phyloP scores from a whole-genome alignment of 2,329 filamentous ascomycete genomes.

The Byssoonygena ceratinophila region DNA sequence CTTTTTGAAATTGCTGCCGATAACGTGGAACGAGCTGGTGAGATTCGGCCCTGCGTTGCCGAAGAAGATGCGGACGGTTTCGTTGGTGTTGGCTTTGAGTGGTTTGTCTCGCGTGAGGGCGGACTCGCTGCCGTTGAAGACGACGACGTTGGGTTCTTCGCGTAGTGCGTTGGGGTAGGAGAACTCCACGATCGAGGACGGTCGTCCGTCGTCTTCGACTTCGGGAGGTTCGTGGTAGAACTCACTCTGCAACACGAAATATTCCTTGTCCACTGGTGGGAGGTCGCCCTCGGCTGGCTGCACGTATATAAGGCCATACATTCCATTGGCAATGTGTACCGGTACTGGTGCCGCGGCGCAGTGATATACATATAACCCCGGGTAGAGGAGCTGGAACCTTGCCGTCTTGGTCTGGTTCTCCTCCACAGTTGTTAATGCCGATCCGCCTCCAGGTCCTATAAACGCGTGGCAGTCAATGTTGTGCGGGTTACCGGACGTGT shows the following conservation, averaged over 20 bases:
- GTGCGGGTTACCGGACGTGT: slow-evolving; percentile 28
- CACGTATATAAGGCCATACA: slow-evolving; percentile 32
- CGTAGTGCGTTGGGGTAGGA: slow-evolving; percentile 28
- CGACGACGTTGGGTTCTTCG: slow-evolving; percentile 26
- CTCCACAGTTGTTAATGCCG: slow-evolving; percentile 26
- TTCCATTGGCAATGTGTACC: slow-evolving; percentile 31
- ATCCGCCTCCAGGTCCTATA: slow-evolving; percentile 27
- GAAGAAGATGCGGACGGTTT: slow-evolving; percentile 29
- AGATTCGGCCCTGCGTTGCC: slow-evolving; percentile 30
- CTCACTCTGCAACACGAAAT: slow-evolving; percentile 33
- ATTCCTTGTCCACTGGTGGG: slow-evolving; percentile 26
- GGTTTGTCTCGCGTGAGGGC: slow-evolving; percentile 25
- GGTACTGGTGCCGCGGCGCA: slow-evolving; percentile 30
- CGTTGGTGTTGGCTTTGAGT: slow-evolving; percentile 24
- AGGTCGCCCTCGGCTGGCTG: slow-evolving; percentile 26
- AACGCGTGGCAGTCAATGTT: slow-evolving; percentile 32
- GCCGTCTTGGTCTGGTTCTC: slow-evolving; percentile 27
- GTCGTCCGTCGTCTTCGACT: slow-evolving; percentile 24
- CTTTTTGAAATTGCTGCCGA: slow-evolving; percentile 24
- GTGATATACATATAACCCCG: slow-evolving; percentile 29
- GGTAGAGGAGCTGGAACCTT: slow-evolving; percentile 24
- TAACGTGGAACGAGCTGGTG: slow-evolving; percentile 28
- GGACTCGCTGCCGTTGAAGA: slow-evolving; percentile 28
- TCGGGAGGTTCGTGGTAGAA: slow-evolving; percentile 32
- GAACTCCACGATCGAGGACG: slow-evolving; percentile 25